These are phyloP conservation scores for Trametes punicea DNA, from an alignment of 768 basidiomycete species.

Conservation along the genomic window DNA sequence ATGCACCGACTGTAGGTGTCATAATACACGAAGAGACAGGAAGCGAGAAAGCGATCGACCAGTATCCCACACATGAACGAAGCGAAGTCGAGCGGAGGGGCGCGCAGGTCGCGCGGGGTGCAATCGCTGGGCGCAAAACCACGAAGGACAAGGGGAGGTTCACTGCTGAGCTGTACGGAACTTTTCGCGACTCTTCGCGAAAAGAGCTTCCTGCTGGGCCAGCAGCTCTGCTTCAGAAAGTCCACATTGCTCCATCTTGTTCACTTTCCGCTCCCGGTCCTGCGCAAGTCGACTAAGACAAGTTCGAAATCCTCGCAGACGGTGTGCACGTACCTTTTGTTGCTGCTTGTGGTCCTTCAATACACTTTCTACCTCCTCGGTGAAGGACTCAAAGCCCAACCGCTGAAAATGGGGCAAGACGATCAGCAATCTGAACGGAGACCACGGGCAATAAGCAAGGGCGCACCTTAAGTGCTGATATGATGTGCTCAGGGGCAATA, in stretches of 20 bases:
- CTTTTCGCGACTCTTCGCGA: conserved; percentile 86
- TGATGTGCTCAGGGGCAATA: conserved; percentile 96
- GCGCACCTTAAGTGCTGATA: conserved; percentile 81
- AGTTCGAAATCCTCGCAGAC: not conserved
- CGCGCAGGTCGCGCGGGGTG: not conserved
- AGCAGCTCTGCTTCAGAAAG: conserved; percentile 88
- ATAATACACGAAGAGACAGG: conserved; percentile 21
- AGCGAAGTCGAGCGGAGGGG: not conserved
- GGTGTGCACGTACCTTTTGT: conserved; percentile 65
- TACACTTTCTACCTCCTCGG: conserved; percentile 86
- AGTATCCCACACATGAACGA: conserved; percentile 11
- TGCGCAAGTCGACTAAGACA: conserved; percentile 31
- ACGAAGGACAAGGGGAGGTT: conserved; percentile 5
- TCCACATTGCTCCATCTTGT: conserved; percentile 84
- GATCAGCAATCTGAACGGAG: not conserved
- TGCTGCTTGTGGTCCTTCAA: conserved; percentile 96
- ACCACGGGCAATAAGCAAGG: not conserved
- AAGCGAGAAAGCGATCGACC: conserved; percentile 13
- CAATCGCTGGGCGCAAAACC: not conserved
- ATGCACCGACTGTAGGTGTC: conserved; percentile 10
- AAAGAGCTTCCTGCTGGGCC: conserved; percentile 84
- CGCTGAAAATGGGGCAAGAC: conserved; percentile 47
- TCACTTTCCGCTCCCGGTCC: conserved; percentile 91
- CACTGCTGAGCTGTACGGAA: conserved; percentile 60
- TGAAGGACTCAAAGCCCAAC: conserved; percentile 90